Evolutionary conservation across 257 asterid species (phyloP).

Genomic region (Nicotiana otophora): DNA sequence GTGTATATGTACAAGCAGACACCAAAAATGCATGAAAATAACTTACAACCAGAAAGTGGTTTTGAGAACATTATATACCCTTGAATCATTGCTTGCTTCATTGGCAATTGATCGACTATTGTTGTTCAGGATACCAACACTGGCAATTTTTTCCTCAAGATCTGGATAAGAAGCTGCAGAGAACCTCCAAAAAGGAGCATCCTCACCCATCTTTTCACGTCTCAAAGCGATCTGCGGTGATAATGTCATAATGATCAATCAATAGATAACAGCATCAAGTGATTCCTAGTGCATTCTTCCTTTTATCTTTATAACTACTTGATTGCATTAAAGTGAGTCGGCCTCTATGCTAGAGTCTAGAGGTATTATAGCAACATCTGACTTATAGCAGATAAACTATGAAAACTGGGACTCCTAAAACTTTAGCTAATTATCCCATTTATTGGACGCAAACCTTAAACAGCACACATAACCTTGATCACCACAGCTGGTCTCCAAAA

Average conservation of each 20-base stretch:
- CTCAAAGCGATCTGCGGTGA: slow-evolving; percentile 61
- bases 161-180: slow-evolving; percentile 91
- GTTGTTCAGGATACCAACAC: slow-evolving; percentile 18
- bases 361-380: not conserved
- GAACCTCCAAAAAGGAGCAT: slow-evolving; percentile 88
- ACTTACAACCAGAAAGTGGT: slow-evolving; percentile 7
- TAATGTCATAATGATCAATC: not conserved
- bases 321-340: not conserved
- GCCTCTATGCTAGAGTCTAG: not conserved
- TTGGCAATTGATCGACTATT: slow-evolving; percentile 23
- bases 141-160: slow-evolving; percentile 38
- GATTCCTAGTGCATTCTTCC: not conserved
- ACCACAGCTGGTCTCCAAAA: not conserved
- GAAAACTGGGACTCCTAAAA: not conserved
- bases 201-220: slow-evolving; percentile 84
- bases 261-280: not conserved
- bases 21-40: slow-evolving; percentile 5
- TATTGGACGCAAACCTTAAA: not conserved
- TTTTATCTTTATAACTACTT: not conserved
- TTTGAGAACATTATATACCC: slow-evolving; percentile 37
- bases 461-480: not conserved
- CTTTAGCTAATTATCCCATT: not conserved
- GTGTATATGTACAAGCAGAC: not conserved
- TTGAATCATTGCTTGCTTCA: slow-evolving; percentile 24
- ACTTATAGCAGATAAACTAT: not conserved